Evolutionary conservation across 1,284 basidiomycete species (phyloP).

Genomic region (Schizophyllum commune): DNA sequence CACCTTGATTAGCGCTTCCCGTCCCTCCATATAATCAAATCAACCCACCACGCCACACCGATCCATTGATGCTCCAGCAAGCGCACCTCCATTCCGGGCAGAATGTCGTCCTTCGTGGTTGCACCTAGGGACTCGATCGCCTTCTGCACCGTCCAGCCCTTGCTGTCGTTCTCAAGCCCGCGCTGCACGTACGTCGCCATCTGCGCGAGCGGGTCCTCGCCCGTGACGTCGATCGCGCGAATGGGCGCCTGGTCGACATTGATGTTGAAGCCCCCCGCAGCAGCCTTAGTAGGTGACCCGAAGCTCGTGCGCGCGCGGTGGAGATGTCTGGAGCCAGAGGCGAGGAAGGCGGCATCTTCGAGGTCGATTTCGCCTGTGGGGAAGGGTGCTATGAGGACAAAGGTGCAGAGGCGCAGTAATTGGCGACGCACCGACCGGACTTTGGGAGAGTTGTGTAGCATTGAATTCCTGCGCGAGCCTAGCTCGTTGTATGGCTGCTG

Average conservation of each 20-base stretch:
- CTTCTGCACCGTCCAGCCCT: constrained; percentile 40
- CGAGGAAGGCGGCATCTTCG: background rate
- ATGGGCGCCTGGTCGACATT: constrained; percentile 39
- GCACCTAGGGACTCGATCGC: constrained; percentile 45
- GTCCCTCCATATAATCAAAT: constrained; percentile 3
- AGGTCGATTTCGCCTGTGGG: background rate
- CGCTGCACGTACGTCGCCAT: constrained; percentile 53
- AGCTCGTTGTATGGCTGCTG: background rate
- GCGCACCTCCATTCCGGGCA: constrained; percentile 58
- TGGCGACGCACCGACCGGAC: background rate
- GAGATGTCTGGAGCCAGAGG: background rate
- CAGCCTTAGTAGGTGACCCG: background rate
- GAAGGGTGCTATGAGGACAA: background rate
- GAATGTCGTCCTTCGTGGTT: constrained; percentile 38
- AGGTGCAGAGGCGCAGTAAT: background rate
- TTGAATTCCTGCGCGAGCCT: background rate
- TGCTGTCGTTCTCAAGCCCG: constrained; percentile 46
- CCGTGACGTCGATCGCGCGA: constrained; percentile 35
- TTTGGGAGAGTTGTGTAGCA: background rate
- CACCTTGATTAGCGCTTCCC: constrained; percentile 10
- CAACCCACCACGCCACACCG: constrained; percentile 55
- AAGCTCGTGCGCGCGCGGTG: background rate
- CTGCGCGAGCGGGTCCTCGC: constrained; percentile 25
- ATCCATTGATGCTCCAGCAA: constrained; percentile 67
- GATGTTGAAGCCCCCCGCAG: constrained; percentile 27